A percentile compares a stretch with the other conserved stretches of the same genome.
These are phyloP conservation scores for Leishmania major DNA, from an alignment of 208 protist genomes.

Conservation along the genomic window DNA sequence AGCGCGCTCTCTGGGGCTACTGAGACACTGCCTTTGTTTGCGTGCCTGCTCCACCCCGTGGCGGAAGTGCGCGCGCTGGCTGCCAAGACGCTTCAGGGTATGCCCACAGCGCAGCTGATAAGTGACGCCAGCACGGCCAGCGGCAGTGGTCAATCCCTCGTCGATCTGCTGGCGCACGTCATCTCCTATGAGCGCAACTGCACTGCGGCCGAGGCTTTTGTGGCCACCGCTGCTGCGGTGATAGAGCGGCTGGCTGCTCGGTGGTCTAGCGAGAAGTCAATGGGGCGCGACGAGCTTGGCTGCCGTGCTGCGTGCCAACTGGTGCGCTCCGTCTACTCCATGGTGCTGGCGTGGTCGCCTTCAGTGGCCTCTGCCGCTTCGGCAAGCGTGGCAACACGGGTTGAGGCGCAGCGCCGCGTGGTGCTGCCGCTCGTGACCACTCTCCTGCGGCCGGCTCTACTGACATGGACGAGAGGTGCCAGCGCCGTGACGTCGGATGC, in stretches of 20 bases:
- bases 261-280: not conserved
- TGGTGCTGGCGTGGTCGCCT: constrained; percentile 24
- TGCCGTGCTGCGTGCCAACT: constrained; percentile 23
- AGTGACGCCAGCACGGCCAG: not conserved
- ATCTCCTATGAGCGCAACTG: constrained; percentile 37
- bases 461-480: constrained; percentile 13
- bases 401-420: constrained; percentile 18
- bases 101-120: constrained; percentile 55
- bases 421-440: constrained; percentile 28
- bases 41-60: constrained; percentile 79
- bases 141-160: constrained; percentile 37
- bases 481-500: not conserved
- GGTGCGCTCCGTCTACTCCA: constrained; percentile 27
- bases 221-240: constrained; percentile 25
- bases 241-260: constrained; percentile 22
- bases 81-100: constrained; percentile 43
- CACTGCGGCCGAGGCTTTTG: constrained; percentile 30
- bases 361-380: constrained; percentile 7
- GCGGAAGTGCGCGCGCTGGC: constrained; percentile 65
- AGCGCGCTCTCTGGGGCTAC: constrained; percentile 15
- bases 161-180: constrained; percentile 56
- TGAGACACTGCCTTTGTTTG: constrained; percentile 76
- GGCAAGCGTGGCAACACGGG: not conserved
- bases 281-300: not conserved
- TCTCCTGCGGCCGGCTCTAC: constrained; percentile 14